A percentile compares a stretch with the other conserved stretches of the same genome.
Evolutionary conservation across 345 rosid genomes (phyloP).

Genomic region (Heritiera fomes): DNA sequence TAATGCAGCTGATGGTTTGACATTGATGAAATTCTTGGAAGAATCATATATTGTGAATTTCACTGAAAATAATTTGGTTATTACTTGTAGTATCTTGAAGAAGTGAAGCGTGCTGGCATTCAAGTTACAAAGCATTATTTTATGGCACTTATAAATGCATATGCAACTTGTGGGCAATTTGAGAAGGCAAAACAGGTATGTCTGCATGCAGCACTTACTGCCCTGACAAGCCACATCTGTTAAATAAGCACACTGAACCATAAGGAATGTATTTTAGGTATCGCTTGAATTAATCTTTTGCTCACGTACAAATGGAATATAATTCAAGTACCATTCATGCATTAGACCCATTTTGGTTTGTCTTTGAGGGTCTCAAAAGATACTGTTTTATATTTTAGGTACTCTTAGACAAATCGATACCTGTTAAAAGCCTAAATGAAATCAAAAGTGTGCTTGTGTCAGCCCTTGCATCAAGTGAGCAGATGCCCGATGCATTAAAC

Average conservation of each 20-base stretch:
- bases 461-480: slow-evolving; percentile 70
- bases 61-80: slow-evolving; percentile 18
- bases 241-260: background rate
- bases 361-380: slow-evolving; percentile 1
- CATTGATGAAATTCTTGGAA: background rate
- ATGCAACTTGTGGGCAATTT: slow-evolving; percentile 63
- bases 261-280: background rate
- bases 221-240: background rate
- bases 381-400: slow-evolving; percentile 45
- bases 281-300: background rate
- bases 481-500: slow-evolving; percentile 60
- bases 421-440: slow-evolving; percentile 44
- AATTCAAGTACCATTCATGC: slow-evolving; percentile 5
- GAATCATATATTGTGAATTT: background rate
- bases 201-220: background rate
- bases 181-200: slow-evolving; percentile 88
- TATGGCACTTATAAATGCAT: slow-evolving; percentile 79
- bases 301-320: background rate
- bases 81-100: slow-evolving; percentile 53
- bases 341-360: background rate
- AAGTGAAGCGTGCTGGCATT: slow-evolving; percentile 44
- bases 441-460: slow-evolving; percentile 62
- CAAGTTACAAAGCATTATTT: slow-evolving; percentile 54
- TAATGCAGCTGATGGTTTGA: slow-evolving; percentile 3
- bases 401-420: slow-evolving; percentile 46